Conservation (phyloP, 1,284 basidiomycete genomes). For the Marasmius tenuissimus region DNA sequence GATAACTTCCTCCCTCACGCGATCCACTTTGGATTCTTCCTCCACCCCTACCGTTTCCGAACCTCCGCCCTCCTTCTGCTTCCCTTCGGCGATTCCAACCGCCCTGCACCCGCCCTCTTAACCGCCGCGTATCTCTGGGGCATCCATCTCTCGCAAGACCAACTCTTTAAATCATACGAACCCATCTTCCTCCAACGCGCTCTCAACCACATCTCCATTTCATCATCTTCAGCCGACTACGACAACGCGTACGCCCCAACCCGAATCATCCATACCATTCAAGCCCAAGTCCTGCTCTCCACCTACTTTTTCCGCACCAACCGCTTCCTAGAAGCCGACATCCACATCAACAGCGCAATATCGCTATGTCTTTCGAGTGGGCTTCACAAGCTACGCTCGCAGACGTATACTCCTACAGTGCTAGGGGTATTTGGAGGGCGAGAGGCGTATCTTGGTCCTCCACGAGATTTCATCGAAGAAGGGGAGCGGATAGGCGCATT, state of each 20-base stretch:
- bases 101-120: conserved; percentile 28
- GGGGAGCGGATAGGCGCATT: conserved; percentile 37
- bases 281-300: conserved; percentile 36
- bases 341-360: conserved; percentile 32
- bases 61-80: conserved; percentile 6
- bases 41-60: conserved; percentile 21
- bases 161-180: conserved; percentile 21
- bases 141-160: conserved; percentile 14
- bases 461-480: conserved; percentile 26
- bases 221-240: conserved; percentile 10
- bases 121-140: conserved; percentile 32
- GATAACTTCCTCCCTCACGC: conserved; percentile 21
- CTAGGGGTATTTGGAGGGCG: background rate
- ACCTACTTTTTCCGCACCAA: conserved; percentile 33
- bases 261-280: conserved; percentile 31
- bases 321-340: conserved; percentile 33
- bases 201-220: conserved; percentile 18
- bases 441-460: conserved; percentile 1
- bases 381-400: conserved; percentile 29
- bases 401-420: conserved; percentile 1
- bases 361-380: conserved; percentile 30
- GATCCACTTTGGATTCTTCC: conserved; percentile 24
- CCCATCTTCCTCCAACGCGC: conserved; percentile 25
- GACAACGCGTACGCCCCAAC: conserved; percentile 12
- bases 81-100: conserved; percentile 16